Evolutionary conservation across 139 green algal species (phyloP), one percentile per base, ranked within the genome.

Genomic region (Chlorella sp.): DNA sequence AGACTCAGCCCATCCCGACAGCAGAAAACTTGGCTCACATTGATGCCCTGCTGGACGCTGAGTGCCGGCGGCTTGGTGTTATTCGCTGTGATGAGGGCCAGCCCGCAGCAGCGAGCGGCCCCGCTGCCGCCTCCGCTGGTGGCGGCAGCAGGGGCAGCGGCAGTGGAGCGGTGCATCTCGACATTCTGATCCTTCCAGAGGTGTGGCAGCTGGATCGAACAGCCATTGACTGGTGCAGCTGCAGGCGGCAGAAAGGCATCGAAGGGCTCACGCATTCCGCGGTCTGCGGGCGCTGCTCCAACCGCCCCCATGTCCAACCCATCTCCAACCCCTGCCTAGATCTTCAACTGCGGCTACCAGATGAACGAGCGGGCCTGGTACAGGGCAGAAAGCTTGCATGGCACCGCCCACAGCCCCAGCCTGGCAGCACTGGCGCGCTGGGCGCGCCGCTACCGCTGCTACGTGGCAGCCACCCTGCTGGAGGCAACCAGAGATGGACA

Each of bases 121-220:
- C 7, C 44, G 44, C 44, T 51, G 44, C 41, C 30, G 57, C 15
- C 56, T 57, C 7, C 44, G 44, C 44, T 51, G 44, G 44, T 51
- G 44, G 18, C 65, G 64, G 28, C n/a, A 18, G 4, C 69, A 74
- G 75, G 62, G 51, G 82, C 71, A 70, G 72, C 87, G 68, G 44
- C 78, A 44, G 80, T 4, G 47, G 69, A 16, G 30, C 21, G 0
- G 30, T 47, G 13, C 44, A 76, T 4, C 41, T 47, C 9, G 72
- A 81, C 25, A 55, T 76, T n/a, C 69, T 76, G 20, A 20, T 76
- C 18, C 38, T 76, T 5, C 69, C 69, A 17, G 69, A 76, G 69
- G 69, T 76, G 26, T 18, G n/a, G n/a, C n/a, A n/a, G n/a, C n/a
- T n/a, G n/a, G n/a, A n/a, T n/a, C n/a, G n/a, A n/a, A n/a, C n/a